Percentiles rank a stretch among this genome's conserved stretches.
phyloP scores from a whole-genome alignment of 495 filamentous ascomycete species.

The Penicillium soppii region DNA sequence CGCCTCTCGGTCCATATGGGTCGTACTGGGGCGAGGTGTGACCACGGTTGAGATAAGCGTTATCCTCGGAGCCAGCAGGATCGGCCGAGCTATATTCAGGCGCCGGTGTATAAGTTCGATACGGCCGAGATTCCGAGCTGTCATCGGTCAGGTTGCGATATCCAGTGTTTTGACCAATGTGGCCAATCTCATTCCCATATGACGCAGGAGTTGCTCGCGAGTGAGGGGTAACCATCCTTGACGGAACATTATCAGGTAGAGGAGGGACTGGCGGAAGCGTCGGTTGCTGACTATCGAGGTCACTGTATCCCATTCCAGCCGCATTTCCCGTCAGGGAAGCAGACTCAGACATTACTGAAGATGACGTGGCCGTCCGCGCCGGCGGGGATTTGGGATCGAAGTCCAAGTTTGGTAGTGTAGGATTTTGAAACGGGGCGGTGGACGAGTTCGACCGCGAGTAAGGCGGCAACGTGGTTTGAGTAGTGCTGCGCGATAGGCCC shows the following conservation, averaged over 20 bases:
- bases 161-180: conserved; percentile 1
- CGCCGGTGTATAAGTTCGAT: conserved; percentile 13
- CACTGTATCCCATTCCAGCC: conserved; percentile 25
- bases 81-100: conserved; percentile 14
- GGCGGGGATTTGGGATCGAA: conserved; percentile 23
- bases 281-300: conserved; percentile 16
- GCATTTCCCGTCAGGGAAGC: conserved; percentile 21
- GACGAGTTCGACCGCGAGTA: conserved; percentile 21
- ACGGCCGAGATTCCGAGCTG: conserved; percentile 5
- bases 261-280: conserved; percentile 25
- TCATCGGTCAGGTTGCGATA: conserved; percentile 19
- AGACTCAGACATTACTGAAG: conserved; percentile 25
- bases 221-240: conserved; percentile 9
- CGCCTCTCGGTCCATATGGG: not conserved
- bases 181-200: conserved; percentile 4
- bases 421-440: conserved; percentile 7
- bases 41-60: conserved; percentile 7
- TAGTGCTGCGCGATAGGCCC: conserved; percentile 64
- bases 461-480: conserved; percentile 62
- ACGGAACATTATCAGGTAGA: conserved; percentile 11
- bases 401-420: conserved; percentile 25
- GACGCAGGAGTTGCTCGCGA: conserved; percentile 12
- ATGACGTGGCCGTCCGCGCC: conserved; percentile 21
- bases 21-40: conserved; percentile 5
- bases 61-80: not conserved